A percentile compares a stretch with the other conserved stretches of the same genome.
Evolutionary conservation across 1,284 basidiomycete genomes (phyloP).

Genomic region (Ceratobasidium papillatum): DNA sequence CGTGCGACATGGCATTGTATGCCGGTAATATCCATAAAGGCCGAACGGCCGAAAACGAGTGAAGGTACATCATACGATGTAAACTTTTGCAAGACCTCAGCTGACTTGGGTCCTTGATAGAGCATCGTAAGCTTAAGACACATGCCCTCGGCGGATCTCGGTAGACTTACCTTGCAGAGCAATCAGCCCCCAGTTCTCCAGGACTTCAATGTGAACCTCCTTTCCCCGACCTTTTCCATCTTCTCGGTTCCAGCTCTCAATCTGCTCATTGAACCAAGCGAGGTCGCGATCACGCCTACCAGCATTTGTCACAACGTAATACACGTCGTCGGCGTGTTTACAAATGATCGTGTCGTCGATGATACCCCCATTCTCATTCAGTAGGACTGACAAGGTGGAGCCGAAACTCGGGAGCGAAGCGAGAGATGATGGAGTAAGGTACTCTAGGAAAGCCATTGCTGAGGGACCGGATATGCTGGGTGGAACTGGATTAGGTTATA

Average conservation of each 20-base stretch:
- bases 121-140: conserved; percentile 8
- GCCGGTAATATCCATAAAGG: conserved; percentile 77
- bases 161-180: conserved; percentile 79
- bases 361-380: conserved; percentile 92
- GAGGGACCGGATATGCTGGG: conserved; percentile 77
- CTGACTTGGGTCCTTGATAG: conserved; percentile 79
- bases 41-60: conserved; percentile 82
- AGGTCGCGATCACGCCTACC: conserved; percentile 85
- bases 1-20: conserved; percentile 90
- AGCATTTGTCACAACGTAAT: conserved; percentile 97
- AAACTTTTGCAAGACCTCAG: conserved; percentile 76
- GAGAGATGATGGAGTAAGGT: conserved; percentile 85
- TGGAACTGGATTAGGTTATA: neutral
- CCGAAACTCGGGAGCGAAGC: conserved; percentile 70
- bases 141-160: neutral
- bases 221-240: conserved; percentile 57
- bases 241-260: conserved; percentile 78
- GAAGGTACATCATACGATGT: conserved; percentile 76
- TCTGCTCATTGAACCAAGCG: conserved; percentile 74
- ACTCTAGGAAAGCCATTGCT: conserved; percentile 81
- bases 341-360: conserved; percentile 94
- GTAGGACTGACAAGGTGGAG: conserved; percentile 85
- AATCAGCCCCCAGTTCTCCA: conserved; percentile 88
- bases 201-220: conserved; percentile 78
- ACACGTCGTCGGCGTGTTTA: conserved; percentile 80